These are phyloP conservation scores for Fusarium xyrophilum DNA, from an alignment of 2,329 filamentous ascomycete species.

Conservation along the genomic window DNA sequence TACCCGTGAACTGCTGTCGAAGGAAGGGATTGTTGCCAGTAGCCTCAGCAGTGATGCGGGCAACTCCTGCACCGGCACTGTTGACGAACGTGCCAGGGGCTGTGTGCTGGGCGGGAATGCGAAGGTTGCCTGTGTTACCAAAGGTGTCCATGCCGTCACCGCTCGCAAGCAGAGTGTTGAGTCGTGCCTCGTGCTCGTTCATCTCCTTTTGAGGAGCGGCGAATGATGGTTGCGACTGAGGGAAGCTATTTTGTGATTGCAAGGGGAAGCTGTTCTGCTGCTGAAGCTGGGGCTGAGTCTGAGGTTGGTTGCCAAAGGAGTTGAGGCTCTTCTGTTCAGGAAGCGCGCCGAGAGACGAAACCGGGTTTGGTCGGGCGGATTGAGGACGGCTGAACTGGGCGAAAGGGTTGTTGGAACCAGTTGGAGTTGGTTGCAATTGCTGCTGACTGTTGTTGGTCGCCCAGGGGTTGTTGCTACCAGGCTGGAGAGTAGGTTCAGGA, in stretches of 20 bases:
- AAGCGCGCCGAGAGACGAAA: slow-evolving; percentile 76
- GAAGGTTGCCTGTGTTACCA: slow-evolving; percentile 93
- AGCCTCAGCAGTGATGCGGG: slow-evolving; percentile 71
- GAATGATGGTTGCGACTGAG: slow-evolving; percentile 44
- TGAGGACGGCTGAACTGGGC: slow-evolving; percentile 74
- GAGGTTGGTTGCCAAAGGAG: slow-evolving; percentile 56
- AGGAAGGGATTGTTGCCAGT: slow-evolving; percentile 92
- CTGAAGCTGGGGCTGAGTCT: slow-evolving; percentile 50
- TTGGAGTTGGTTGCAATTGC: slow-evolving; percentile 79
- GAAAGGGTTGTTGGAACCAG: slow-evolving; percentile 98
- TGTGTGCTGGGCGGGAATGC: slow-evolving; percentile 95
- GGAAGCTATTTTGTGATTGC: slow-evolving; percentile 48
- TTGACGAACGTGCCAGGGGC: slow-evolving; percentile 97
- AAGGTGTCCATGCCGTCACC: slow-evolving; percentile 97
- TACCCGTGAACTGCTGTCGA: slow-evolving; percentile 81
- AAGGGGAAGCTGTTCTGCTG: slow-evolving; percentile 45
- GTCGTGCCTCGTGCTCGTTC: slow-evolving; percentile 71
- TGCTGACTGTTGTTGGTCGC: slow-evolving; percentile 68
- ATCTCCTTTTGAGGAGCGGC: slow-evolving; percentile 59
- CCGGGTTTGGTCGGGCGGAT: slow-evolving; percentile 57
- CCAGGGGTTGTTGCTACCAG: slow-evolving; percentile 96
- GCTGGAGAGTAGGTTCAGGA: slow-evolving; percentile 69
- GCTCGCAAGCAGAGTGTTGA: slow-evolving; percentile 84
- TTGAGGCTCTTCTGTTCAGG: slow-evolving; percentile 83
- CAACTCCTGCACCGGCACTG: slow-evolving; percentile 83